A percentile compares a stretch with the other conserved stretches of the same genome.
phyloP scores from a whole-genome alignment of 2,329 filamentous ascomycete species.

The Neonectria hederae region DNA sequence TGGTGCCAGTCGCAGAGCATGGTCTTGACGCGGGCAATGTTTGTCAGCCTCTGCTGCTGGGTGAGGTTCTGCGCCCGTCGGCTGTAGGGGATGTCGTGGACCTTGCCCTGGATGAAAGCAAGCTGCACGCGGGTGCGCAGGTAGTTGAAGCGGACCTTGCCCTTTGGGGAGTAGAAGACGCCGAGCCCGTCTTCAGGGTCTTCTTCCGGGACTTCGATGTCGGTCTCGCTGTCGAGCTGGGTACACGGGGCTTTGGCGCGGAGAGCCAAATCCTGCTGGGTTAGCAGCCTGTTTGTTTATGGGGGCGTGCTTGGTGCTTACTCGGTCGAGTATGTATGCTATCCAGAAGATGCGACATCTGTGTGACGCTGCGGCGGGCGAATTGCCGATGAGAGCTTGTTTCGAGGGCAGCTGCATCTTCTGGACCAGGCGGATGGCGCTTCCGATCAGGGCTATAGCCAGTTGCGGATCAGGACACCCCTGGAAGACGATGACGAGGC shows the following conservation, averaged over 20 bases:
- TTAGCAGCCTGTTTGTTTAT: not conserved
- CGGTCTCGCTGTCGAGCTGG: slow-evolving; percentile 49
- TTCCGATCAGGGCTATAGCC: slow-evolving; percentile 45
- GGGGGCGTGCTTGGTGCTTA: not conserved
- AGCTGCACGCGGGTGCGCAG: slow-evolving; percentile 25
- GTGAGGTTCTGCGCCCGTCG: slow-evolving; percentile 10
- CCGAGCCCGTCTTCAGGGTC: slow-evolving; percentile 22
- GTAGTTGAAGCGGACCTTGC: slow-evolving; percentile 26
- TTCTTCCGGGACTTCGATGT: slow-evolving; percentile 41
- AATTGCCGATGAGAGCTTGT: not conserved
- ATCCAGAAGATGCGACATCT: slow-evolving; percentile 50
- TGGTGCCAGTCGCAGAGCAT: slow-evolving; percentile 27
- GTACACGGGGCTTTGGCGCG: slow-evolving; percentile 46
- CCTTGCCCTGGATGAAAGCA: slow-evolving; percentile 35
- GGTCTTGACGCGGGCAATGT: slow-evolving; percentile 13
- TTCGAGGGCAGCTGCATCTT: slow-evolving; percentile 45
- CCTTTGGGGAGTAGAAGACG: slow-evolving; percentile 17
- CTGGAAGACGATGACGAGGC: slow-evolving; percentile 47
- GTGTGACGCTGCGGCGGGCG: slow-evolving; percentile 28
- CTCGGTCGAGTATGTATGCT: slow-evolving; percentile 47
- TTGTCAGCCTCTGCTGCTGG: not conserved
- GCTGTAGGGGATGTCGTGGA: slow-evolving; percentile 30
- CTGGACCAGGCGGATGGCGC: slow-evolving; percentile 47
- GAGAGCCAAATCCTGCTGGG: slow-evolving; percentile 47
- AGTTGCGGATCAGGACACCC: slow-evolving; percentile 45